Base-by-base conservation (phyloP, 2,329 filamentous ascomycete genomes). In the Thelonectria rubi region DNA sequence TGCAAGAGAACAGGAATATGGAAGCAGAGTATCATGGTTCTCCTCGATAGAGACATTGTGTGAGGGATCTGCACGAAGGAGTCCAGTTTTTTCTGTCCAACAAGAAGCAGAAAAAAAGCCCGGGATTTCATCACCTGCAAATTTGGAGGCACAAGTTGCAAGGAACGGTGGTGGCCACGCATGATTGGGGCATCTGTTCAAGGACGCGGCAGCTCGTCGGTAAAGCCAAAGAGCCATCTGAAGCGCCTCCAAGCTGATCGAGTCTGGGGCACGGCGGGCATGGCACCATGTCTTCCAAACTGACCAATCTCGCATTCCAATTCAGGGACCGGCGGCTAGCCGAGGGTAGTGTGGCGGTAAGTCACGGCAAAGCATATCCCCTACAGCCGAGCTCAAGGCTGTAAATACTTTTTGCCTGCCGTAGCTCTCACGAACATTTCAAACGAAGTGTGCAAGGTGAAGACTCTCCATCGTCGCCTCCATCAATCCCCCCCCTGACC, bases 311-410 rank as follows among this genome's bases (percentile, higher is more conserved):
- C 40, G 37, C 26, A 52, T 32, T 5, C 24, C 18, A 42, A 49
- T 45, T 49, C 21, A 34, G 55, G 58, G 62, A 55, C 65, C 59
- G 62, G 60, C 65, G 66, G 61, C 60, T 71, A 71, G 69, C 69
- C 69, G 69, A 71, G 69, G 69, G 60, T 70, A 71, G 64, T 30
- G 64, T 53, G 57, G 63, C 69, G 67, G 69, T 69, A 69, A 69
- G 48, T 58, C 61, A 64, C 69, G 69, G 69, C 65, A 71, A 69
- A 58, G 26, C 39, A 46, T 52, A 43, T 39, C 52, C 54, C 58
- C 54, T 62, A 66, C 64, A 72, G 69, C 69, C 69, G 69, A 72
- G 62, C 65, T 54, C 59, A 59, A 69, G 17, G 48, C 34, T 50
- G 54, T 71, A 68, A 71, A 71, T 69, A 62, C 46, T 63, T 57